Evolutionary conservation across 495 filamentous ascomycete genomes (phyloP).

Genomic region (Talaromyces thailandensis): DNA sequence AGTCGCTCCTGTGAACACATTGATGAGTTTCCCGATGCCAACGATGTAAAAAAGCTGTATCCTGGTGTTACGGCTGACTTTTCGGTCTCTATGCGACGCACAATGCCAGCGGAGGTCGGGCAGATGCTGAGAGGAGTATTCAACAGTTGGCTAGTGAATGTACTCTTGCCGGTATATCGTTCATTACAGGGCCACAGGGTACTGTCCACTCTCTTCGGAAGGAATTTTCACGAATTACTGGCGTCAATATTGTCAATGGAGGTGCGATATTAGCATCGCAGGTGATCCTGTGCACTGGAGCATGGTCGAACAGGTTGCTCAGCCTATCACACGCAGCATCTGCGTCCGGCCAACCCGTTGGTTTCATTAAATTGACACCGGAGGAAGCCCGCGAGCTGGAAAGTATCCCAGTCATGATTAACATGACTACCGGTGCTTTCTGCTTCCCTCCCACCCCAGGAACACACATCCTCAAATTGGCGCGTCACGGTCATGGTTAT

Average conservation of each 20-base stretch:
- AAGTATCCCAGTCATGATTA: conserved; percentile 59
- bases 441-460: conserved; percentile 53
- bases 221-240: conserved; percentile 24
- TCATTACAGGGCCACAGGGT: conserved; percentile 20
- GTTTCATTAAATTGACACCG: conserved; percentile 55
- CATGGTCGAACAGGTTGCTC: conserved; percentile 54
- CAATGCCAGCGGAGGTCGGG: conserved; percentile 66
- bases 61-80: conserved; percentile 12
- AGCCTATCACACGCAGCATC: conserved; percentile 35
- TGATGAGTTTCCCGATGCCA: conserved; percentile 17
- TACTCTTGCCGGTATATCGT: conserved; percentile 17
- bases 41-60: conserved; percentile 14
- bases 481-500: conserved; percentile 71
- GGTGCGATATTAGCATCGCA: conserved; percentile 49
- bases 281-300: conserved; percentile 64
- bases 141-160: conserved; percentile 36
- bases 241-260: conserved; percentile 45
- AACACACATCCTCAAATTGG: conserved; percentile 57
- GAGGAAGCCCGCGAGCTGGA: conserved; percentile 49
- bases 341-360: conserved; percentile 54
- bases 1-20: conserved; percentile 15
- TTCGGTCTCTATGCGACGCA: conserved; percentile 19
- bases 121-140: conserved; percentile 60
- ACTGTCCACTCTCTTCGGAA: conserved; percentile 15
- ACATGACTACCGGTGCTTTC: conserved; percentile 65